phyloP scores from a whole-genome alignment of 139 green algal species.

The Picochlorum sp. region DNA sequence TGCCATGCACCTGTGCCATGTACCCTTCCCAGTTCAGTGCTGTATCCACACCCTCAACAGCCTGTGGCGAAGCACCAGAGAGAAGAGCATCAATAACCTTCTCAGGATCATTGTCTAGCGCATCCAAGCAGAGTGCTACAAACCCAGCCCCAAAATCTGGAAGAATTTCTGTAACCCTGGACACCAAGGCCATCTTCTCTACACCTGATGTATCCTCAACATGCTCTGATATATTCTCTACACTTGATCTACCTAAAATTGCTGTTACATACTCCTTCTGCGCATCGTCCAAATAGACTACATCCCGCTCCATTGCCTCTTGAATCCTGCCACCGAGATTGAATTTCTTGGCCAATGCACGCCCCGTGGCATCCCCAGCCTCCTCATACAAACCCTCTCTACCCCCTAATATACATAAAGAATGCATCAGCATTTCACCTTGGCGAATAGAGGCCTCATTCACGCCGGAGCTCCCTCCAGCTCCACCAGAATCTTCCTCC shows the following conservation, averaged over 20 bases:
- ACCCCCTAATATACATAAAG: conserved; percentile 39
- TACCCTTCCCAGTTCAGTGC: conserved; percentile 17
- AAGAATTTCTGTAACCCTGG: conserved; percentile 57
- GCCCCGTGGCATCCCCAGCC: not conserved
- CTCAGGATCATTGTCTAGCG: conserved; percentile 39
- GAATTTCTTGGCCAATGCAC: conserved; percentile 13
- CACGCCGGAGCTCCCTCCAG: not conserved
- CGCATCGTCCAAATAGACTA: conserved; percentile 51
- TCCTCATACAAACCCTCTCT: conserved; percentile 7
- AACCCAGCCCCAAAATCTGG: conserved; percentile 68
- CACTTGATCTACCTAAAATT: conserved; percentile 34
- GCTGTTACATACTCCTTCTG: conserved; percentile 71
- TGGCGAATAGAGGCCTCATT: conserved; percentile 23
- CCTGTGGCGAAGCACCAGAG: conserved; percentile 48
- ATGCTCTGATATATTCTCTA: not conserved
- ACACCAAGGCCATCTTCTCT: conserved; percentile 8
- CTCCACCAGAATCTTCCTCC: not conserved
- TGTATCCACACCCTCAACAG: conserved; percentile 35
- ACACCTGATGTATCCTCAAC: not conserved
- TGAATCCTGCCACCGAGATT: conserved; percentile 16
- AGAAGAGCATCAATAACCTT: conserved; percentile 57
- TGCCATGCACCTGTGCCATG: not conserved
- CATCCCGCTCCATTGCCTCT: conserved; percentile 19
- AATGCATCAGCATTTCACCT: conserved; percentile 48
- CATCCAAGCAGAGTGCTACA: conserved; percentile 47